Conservation (phyloP, 179 eudicot species). For the Gypsophila paniculata region DNA sequence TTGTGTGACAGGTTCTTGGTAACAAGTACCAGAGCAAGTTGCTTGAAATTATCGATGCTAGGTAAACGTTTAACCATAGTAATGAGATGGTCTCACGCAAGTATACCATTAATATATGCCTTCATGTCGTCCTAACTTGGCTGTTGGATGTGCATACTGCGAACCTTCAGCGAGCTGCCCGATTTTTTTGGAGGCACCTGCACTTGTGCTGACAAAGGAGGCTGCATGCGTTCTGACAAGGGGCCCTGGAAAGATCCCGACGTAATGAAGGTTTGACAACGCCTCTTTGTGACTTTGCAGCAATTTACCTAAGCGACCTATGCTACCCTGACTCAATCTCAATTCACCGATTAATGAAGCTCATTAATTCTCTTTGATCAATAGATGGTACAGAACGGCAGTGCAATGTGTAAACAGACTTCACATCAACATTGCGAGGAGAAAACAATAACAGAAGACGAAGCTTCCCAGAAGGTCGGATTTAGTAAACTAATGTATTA, state of each 20-base stretch:
- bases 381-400: slow-evolving; percentile 37
- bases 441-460: slow-evolving; percentile 43
- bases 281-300: background rate
- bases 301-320: background rate
- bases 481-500: slow-evolving; percentile 2
- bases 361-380: background rate
- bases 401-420: slow-evolving; percentile 29
- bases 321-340: background rate
- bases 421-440: slow-evolving; percentile 29
- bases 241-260: slow-evolving; percentile 49
- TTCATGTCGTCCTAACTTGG: background rate
- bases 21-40: slow-evolving; percentile 91
- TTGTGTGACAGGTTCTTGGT: slow-evolving; percentile 63
- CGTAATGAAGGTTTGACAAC: slow-evolving; percentile 26
- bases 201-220: slow-evolving; percentile 41
- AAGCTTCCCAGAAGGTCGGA: slow-evolving; percentile 27
- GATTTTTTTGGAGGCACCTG: slow-evolving; percentile 41
- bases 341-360: background rate
- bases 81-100: background rate
- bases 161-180: slow-evolving; percentile 33
- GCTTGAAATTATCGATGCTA: slow-evolving; percentile 84
- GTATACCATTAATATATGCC: background rate
- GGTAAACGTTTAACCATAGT: slow-evolving; percentile 35
- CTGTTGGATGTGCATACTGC: background rate
- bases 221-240: slow-evolving; percentile 43